Conservation (phyloP, 176 grass and related monocot species). For the Luzula sylvatica region DNA sequence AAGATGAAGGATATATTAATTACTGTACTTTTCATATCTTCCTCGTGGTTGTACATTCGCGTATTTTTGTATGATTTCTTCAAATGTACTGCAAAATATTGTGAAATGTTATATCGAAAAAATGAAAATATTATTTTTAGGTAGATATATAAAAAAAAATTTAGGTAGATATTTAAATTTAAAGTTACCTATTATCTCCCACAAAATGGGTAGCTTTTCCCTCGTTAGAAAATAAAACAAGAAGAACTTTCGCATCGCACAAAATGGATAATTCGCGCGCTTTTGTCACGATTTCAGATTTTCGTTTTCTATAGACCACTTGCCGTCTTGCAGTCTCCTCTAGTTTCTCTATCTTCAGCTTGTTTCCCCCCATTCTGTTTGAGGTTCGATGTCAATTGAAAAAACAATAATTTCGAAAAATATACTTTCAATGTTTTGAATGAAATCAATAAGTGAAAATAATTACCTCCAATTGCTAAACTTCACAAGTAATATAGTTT, state of each 20-base stretch:
- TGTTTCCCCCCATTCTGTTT: slow-evolving; percentile 32
- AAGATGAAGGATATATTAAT: neutral
- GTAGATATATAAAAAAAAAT: too few species aligned
- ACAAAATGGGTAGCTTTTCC: slow-evolving; percentile 29
- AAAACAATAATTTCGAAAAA: too few species aligned
- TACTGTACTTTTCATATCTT: neutral
- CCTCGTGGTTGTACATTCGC: neutral
- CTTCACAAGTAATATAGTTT: too few species aligned
- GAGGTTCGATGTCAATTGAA: too few species aligned
- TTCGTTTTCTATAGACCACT: slow-evolving; percentile 28
- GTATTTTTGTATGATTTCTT: neutral
- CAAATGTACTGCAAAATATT: neutral
- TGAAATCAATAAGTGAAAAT: too few species aligned
- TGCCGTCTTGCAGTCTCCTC: slow-evolving; percentile 18
- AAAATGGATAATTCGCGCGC: slow-evolving; percentile 30
- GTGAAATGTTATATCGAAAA: neutral
- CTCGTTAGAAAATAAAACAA: slow-evolving; percentile 26
- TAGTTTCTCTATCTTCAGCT: slow-evolving; percentile 31
- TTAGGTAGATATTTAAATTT: too few species aligned
- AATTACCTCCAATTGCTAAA: too few species aligned
- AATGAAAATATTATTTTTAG: too few species aligned
- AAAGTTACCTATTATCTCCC: slow-evolving; percentile 25
- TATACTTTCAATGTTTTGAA: too few species aligned
- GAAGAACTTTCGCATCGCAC: slow-evolving; percentile 32
- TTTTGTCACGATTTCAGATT: slow-evolving; percentile 27